These are phyloP conservation scores for Paramecium sonneborni DNA, from an alignment of 73 alveolate species.

Conservation along the genomic window DNA sequence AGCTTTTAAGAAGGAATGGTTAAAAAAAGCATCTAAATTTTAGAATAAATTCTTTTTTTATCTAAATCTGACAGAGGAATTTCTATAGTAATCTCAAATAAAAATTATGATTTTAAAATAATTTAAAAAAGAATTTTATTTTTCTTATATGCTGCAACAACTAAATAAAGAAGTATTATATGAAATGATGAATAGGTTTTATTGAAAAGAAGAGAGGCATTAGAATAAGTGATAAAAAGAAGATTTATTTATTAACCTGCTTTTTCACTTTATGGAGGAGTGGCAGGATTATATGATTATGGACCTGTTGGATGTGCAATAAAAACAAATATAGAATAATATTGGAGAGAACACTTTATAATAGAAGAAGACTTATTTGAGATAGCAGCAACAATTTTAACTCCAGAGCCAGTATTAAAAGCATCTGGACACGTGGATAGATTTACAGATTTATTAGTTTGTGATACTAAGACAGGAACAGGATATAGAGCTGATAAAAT, in stretches of 20 bases:
- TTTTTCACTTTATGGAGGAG: conserved; percentile 98
- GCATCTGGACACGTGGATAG: conserved; percentile 99
- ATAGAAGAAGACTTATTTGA: conserved; percentile 98
- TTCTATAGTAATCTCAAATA: neutral
- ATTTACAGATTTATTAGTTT: conserved; percentile 98
- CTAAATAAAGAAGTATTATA: neutral
- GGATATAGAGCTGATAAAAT: conserved; percentile 99
- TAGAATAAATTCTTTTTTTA: neutral
- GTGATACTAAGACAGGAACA: conserved; percentile 89
- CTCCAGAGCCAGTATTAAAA: conserved; percentile 91
- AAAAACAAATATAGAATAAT: conserved; percentile 89
- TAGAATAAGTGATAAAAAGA: conserved; percentile 58
- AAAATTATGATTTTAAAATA: conserved; percentile 1
- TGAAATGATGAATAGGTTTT: neutral
- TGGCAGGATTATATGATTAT: conserved; percentile 98
- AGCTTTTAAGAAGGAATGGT: too few relatives aligned
- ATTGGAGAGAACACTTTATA: conserved; percentile 98
- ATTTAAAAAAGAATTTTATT: conserved; percentile 22
- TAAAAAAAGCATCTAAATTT: too few relatives aligned
- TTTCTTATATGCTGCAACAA: neutral
- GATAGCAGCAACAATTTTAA: conserved; percentile 87
- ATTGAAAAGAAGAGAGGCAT: conserved; percentile 47
- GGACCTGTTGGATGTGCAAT: conserved; percentile 99
- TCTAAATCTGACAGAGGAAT: neutral
- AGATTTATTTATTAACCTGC: conserved; percentile 70